Base-by-base conservation (phyloP, 441 rosid genomes). In the Erodium trifolium region DNA sequence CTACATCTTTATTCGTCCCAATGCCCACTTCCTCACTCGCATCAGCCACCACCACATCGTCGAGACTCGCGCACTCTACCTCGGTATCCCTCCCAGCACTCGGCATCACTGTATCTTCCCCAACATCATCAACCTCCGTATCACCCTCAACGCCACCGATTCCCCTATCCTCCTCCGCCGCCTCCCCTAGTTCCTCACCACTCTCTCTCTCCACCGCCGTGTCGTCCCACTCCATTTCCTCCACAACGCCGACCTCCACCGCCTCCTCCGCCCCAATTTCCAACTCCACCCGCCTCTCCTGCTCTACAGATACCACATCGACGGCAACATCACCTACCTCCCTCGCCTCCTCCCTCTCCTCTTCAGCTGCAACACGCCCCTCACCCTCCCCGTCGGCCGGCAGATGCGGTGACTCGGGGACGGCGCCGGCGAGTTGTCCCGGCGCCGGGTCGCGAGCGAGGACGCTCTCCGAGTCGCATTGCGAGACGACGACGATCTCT, bases 151-250 rank as follows among this genome's bases (percentile, higher is more conserved):
- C 35, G 12, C 53, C 16, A 13, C 5, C 65, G 23, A 23, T 60
- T 59, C 65, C 72, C 65, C 49, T 43, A 43, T 78, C 78, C 19
- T 45, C 70, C 67, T 73, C 72, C 13, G 68, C 72, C 73, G 57
- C 72, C 16, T 17, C 64, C 66, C 41, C 34, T 60, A 2, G 10
- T 57, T 57, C 18, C 14, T 7, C 27, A 19, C 19, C 35, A 43
- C 1, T 72, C 31, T 68, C 39, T 63, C 31, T 35, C 64, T 59
- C 73, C 47, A 16, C 59, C 23, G 8, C 39, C 41, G 12, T 23
- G 6, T 57, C 23, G 19, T 14, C 70, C 9, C 29, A 17, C 41
- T 68, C 74, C 31, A 68, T 68, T 2, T 8, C 65, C 71, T 68
- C 73, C 47, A 17, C 59, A 12, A 9, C 37, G 34, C 35, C 65